phyloP scores from a whole-genome alignment of 2,329 filamentous ascomycete species.

The Dactylellina sp. region DNA sequence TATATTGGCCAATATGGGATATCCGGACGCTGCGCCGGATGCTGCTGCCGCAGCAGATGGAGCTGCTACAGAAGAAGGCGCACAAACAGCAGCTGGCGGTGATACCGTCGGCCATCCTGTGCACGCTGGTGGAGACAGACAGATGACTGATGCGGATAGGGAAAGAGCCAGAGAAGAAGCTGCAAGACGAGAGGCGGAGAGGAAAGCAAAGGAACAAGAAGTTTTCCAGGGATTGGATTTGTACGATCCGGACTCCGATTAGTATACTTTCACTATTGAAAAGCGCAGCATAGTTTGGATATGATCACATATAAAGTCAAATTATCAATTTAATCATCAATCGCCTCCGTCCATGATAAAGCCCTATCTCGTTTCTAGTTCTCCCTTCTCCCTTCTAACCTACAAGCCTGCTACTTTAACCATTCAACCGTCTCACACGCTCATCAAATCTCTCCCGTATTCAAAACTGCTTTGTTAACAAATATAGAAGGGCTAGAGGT shows the following conservation, averaged over 20 bases:
- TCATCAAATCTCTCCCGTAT: too few relatives aligned
- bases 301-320: too few relatives aligned
- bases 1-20: constrained; percentile 71
- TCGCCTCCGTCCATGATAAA: too few relatives aligned
- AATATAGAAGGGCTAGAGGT: too few relatives aligned
- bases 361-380: too few relatives aligned
- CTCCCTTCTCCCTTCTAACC: too few relatives aligned
- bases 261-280: constrained; percentile 1
- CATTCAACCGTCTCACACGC: too few relatives aligned
- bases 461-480: too few relatives aligned
- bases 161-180: constrained; percentile 58
- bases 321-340: too few relatives aligned
- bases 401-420: too few relatives aligned
- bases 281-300: too few relatives aligned
- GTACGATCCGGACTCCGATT: constrained; percentile 65
- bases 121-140: constrained; percentile 61
- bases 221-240: constrained; percentile 63
- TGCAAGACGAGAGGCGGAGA: constrained; percentile 57
- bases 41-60: constrained; percentile 70
- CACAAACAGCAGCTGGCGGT: constrained; percentile 59
- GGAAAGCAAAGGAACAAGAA: constrained; percentile 63
- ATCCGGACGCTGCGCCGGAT: constrained; percentile 69
- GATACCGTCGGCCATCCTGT: constrained; percentile 52
- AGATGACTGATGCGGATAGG: constrained; percentile 62
- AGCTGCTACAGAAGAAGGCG: constrained; percentile 67